A percentile compares a stretch with the other conserved stretches of the same genome.
Conservation (phyloP, 2,329 filamentous ascomycete species). For the Cladosporium oxysporum region DNA sequence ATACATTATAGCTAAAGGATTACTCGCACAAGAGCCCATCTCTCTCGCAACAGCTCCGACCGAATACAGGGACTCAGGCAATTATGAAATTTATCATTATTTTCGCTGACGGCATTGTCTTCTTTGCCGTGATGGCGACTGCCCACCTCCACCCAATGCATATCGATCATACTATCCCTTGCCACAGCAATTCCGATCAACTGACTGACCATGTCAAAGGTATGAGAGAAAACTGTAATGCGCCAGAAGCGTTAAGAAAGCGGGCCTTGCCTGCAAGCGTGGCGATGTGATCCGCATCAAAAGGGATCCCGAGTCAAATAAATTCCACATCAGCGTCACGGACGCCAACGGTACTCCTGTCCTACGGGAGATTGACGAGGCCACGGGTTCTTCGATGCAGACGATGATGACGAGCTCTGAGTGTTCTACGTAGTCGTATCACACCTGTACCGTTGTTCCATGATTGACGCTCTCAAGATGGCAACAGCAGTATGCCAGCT, state of each 20-base stretch:
- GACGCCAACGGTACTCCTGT: neutral
- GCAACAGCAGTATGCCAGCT: too few species aligned
- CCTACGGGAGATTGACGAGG: neutral
- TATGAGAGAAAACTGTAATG: neutral
- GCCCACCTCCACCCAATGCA: neutral
- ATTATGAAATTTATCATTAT: neutral
- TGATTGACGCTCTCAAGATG: too few species aligned
- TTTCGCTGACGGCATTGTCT: neutral
- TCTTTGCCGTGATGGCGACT: neutral
- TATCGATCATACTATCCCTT: neutral
- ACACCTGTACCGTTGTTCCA: neutral
- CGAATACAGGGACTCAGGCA: neutral
- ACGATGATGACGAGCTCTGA: neutral
- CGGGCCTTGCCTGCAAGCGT: neutral
- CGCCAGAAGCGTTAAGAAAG: neutral
- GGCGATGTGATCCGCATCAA: neutral
- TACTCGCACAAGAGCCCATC: neutral
- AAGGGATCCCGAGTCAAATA: neutral
- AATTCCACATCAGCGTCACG: neutral
- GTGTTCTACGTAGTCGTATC: neutral
- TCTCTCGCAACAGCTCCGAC: neutral
- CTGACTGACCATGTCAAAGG: neutral
- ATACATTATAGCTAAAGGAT: neutral
- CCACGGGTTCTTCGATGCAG: neutral
- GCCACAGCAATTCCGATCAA: neutral